These are phyloP conservation scores for Lachancea nothofagi DNA, from an alignment of 805 yeast species.

Conservation along the genomic window DNA sequence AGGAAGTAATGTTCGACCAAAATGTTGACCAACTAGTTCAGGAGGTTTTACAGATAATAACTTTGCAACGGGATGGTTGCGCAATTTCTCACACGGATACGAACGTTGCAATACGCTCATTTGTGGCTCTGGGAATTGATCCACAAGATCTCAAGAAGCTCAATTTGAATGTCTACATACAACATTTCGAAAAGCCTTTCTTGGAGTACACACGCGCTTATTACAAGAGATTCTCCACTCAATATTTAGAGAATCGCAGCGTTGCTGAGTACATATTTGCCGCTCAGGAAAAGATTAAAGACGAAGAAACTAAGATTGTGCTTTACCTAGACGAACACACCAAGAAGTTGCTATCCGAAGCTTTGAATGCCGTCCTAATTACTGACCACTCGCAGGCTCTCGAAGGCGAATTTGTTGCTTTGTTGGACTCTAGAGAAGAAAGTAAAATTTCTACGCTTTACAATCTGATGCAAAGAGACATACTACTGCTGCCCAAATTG, in stretches of 20 bases:
- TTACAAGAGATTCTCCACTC: slow-evolving; percentile 53
- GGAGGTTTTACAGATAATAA: slow-evolving; percentile 73
- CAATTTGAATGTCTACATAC: slow-evolving; percentile 74
- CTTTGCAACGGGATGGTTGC: slow-evolving; percentile 72
- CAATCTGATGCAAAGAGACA: slow-evolving; percentile 68
- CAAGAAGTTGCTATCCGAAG: slow-evolving; percentile 66
- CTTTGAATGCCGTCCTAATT: slow-evolving; percentile 71
- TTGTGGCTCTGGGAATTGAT: slow-evolving; percentile 87
- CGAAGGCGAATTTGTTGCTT: slow-evolving; percentile 68
- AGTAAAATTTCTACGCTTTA: slow-evolving; percentile 74
- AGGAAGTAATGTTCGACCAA: slow-evolving; percentile 67
- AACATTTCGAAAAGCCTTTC: slow-evolving; percentile 72
- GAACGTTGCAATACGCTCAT: slow-evolving; percentile 72
- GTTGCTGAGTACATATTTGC: slow-evolving; percentile 87
- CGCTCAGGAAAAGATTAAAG: slow-evolving; percentile 76
- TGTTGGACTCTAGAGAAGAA: slow-evolving; percentile 58
- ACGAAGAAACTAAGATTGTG: slow-evolving; percentile 74
- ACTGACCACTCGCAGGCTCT: slow-evolving; percentile 70
- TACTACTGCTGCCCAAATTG: slow-evolving; percentile 70
- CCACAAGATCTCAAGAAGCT: slow-evolving; percentile 82
- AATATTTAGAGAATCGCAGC: slow-evolving; percentile 63
- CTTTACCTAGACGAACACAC: slow-evolving; percentile 83
- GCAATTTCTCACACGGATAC: slow-evolving; percentile 61
- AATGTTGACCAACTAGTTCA: slow-evolving; percentile 54
- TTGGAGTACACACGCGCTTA: slow-evolving; percentile 57